Evolutionary conservation across 345 rosid genomes (phyloP), one percentile per base, ranked within the genome.

Genomic region (Laguncularia racemosa): DNA sequence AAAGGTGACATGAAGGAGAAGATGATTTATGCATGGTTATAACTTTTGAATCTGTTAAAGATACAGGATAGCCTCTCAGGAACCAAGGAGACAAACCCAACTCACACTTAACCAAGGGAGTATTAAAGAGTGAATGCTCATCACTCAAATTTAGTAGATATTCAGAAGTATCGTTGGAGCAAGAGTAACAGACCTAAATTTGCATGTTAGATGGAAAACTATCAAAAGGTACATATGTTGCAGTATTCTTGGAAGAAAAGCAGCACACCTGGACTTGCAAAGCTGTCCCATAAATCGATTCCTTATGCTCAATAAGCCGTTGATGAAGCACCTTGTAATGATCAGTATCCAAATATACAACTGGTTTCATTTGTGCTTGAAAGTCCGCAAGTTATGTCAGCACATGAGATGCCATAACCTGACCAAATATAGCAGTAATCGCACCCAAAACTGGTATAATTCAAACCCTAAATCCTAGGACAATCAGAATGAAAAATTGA

Each of bases 381-480:
- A 92, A 70, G 26, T 81, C 89, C 13, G 95, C 91, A 58, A 92
- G 95, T 72, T 82, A 85, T 50, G 98, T 89, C 66, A 92, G 72
- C 44, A 86, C 89, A 63, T 84, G 86, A 53, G 98, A 86, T 38
- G 98, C 93, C 98, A 92, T 86, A 67, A 92, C 82, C 70, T 83
- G 93, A 67, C 98, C 98, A 69, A 92, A 92, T 16, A 92, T 84
- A 54, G 98, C 97, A 16, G 97, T 97, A 64, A 92, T 89, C 67
- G 91, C 89, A 61, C 98, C 98, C 2, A 92, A 69, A 59, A 92
- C 97, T 60, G 97, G 98, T 59, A 92, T 86, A 18, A 92, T 89
- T 55, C 98, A 91, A 62, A 89, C n/a, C 93, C 98, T 86, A 77
- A 92, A 92, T 55, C 97, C 97, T 56, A 96, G 98, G 20, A 92